A percentile compares a stretch with the other conserved stretches of the same genome.
phyloP scores from a whole-genome alignment of 2,329 filamentous ascomycete species.

The Clonostachys sp. region DNA sequence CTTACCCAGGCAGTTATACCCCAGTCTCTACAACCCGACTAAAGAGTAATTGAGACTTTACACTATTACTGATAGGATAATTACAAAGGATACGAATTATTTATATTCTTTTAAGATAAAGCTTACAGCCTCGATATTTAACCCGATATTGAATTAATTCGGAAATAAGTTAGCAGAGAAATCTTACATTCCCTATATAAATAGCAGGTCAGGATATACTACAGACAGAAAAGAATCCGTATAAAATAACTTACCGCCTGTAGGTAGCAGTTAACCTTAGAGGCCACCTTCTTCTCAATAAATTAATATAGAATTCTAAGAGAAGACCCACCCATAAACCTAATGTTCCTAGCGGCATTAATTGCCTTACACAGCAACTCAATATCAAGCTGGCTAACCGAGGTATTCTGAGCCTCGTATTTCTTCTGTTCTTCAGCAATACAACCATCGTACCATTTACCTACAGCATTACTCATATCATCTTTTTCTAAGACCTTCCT shows the following conservation, averaged over 20 bases:
- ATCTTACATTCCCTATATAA: neutral
- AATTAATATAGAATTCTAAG: neutral
- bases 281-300: neutral
- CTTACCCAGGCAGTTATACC: slow-evolving; percentile 8
- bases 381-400: neutral
- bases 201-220: too few species aligned
- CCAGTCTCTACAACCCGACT: slow-evolving; percentile 5
- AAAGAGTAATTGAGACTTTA: slow-evolving; percentile 12
- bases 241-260: neutral
- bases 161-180: neutral
- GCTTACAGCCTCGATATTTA: neutral
- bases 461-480: too few species aligned
- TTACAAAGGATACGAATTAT: neutral
- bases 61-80: slow-evolving; percentile 13
- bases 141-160: neutral
- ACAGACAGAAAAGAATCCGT: too few species aligned
- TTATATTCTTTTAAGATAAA: neutral
- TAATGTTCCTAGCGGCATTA: neutral
- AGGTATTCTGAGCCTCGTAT: neutral
- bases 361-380: neutral
- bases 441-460: slow-evolving; percentile 9
- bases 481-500: neutral
- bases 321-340: neutral
- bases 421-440: neutral
- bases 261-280: neutral